Evolutionary conservation across 768 basidiomycete genomes (phyloP), one percentile per base, ranked within the genome.

Genomic region (Auriscalpium vulgare): DNA sequence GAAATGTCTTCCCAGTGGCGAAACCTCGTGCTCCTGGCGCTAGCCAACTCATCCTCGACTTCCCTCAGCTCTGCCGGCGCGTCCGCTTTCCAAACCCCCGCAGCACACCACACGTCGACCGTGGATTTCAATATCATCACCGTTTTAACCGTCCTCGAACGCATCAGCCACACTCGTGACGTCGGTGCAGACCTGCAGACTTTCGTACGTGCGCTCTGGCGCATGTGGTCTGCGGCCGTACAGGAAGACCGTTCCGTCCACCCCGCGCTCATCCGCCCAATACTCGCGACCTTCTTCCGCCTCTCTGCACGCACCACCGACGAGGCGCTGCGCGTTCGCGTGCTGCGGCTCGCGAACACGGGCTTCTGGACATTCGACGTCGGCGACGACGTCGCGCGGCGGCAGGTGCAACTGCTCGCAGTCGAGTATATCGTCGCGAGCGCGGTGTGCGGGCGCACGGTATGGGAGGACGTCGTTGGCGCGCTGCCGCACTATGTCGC

Each of bases 281-380:
- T 80, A 37, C 59, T 72, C 5, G 66, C 72, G 7, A 66, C 77
- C 1, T 81, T 83, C 62, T 66, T 83, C 35, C 76, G 69, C 46
- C 62, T 82, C 36, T 72, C 80, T 8, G 72, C 66, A 14, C 56
- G 63, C n/a, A 66, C 74, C 7, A 62, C 58, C 6, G 78, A 62
- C 44, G 11, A 10, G 21, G 49, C 61, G 21, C 56, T 56, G 17
- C 47, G 35, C n/a, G 53, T 53, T 4, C 51, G 59, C 50, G 40
- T 43, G 40, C 53, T 62, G n/a, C 59, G 56, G 37, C 54, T 61
- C n/a, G 52, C 53, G 16, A 57, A 59, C 16, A 59, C 52, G 38
- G 59, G 61, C n/a, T 62, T 62, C 54, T 62, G 61, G 61, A 51
- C 51, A 40, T 61, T 60, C 46, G 56, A 60, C 8, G 43, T 59